Percentiles rank a stretch among this genome's conserved stretches.
Conservation (phyloP, 208 protist genomes). For the Crithidia thermophila region DNA sequence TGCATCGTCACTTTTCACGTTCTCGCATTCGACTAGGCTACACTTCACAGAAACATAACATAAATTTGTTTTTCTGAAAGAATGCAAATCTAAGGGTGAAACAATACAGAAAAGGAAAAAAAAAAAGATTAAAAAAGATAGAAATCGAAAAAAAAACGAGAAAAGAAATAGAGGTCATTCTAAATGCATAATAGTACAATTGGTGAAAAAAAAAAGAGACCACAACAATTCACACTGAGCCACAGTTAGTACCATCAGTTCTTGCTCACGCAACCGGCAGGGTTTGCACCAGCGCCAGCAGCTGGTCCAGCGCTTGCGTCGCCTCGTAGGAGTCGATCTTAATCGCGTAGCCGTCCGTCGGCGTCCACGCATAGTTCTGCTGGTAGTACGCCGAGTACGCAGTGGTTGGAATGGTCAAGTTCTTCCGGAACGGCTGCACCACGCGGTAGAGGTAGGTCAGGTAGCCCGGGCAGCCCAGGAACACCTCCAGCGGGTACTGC, state of each 20-base stretch:
- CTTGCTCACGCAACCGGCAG: slow-evolving; percentile 6
- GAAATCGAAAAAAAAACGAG: not conserved
- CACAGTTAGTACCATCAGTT: too few species aligned
- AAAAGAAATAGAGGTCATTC: slow-evolving; percentile 17
- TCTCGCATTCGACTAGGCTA: too few species aligned
- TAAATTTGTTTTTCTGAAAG: too few species aligned
- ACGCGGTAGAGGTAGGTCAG: slow-evolving; percentile 42
- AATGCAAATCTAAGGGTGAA: not conserved
- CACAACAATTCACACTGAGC: too few species aligned
- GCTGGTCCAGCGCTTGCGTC: slow-evolving; percentile 8
- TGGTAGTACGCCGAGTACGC: slow-evolving; percentile 36
- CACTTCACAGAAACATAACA: too few species aligned
- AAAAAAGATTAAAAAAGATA: slow-evolving; percentile 6
- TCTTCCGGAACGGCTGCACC: slow-evolving; percentile 20
- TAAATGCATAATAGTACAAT: too few species aligned
- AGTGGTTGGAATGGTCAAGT: slow-evolving; percentile 25
- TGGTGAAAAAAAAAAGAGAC: too few species aligned
- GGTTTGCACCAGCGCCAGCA: slow-evolving; percentile 3
- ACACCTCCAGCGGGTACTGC: slow-evolving; percentile 45
- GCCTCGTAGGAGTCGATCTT: slow-evolving; percentile 29
- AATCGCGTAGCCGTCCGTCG: slow-evolving; percentile 19
- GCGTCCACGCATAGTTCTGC: slow-evolving; percentile 16
- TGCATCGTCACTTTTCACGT: too few species aligned
- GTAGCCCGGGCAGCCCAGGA: slow-evolving; percentile 76
- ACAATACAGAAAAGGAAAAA: not conserved